A percentile compares a stretch with the other conserved stretches of the same genome.
Conservation (phyloP, 768 basidiomycete genomes). For the Mycena floridula region DNA sequence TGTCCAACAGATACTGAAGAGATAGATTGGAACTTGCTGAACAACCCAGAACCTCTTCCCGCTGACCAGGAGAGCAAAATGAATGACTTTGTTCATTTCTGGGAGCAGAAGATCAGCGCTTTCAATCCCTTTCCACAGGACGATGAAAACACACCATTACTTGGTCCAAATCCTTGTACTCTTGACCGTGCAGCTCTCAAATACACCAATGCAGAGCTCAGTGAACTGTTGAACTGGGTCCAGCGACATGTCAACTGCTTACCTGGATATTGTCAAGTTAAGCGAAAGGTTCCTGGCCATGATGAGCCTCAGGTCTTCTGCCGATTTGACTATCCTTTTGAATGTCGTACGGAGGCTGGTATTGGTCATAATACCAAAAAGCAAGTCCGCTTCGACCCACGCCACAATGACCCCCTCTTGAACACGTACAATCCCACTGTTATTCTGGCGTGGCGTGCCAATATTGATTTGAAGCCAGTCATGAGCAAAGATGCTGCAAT, state of each 20-base stretch:
- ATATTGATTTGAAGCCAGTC: too few species aligned
- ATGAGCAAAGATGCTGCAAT: too few species aligned
- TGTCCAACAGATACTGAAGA: too few species aligned
- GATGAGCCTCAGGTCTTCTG: too few species aligned
- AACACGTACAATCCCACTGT: too few species aligned
- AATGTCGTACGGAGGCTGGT: too few species aligned
- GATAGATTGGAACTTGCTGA: background rate
- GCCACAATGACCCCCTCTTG: too few species aligned
- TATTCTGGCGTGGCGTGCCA: too few species aligned
- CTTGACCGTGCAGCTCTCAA: background rate
- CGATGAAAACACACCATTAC: background rate
- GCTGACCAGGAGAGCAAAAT: background rate
- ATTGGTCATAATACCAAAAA: too few species aligned
- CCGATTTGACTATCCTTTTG: too few species aligned
- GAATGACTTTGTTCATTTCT: background rate
- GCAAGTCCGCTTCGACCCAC: too few species aligned
- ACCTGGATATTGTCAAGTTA: background rate
- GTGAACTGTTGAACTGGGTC: background rate
- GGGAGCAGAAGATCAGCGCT: background rate
- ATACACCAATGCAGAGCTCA: background rate
- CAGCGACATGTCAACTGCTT: background rate
- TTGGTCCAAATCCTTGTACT: background rate
- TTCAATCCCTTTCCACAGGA: background rate
- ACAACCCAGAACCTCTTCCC: background rate
- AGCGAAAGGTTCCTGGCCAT: background rate